These are phyloP conservation scores for Trypanosoma grayi DNA, from an alignment of 208 protist genomes.

Conservation along the genomic window DNA sequence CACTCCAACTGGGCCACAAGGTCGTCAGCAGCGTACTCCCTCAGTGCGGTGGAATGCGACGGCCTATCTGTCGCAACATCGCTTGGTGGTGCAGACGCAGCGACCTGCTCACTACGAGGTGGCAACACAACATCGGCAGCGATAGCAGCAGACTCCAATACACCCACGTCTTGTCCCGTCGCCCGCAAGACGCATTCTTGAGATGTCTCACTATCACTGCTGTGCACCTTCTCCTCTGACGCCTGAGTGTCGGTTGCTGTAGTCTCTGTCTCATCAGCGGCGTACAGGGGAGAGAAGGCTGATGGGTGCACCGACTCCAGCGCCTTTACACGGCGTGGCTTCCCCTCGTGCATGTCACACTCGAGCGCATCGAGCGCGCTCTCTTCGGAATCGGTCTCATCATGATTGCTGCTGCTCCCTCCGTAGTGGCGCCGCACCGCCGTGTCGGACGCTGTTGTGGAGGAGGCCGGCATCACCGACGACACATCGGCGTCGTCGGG, in stretches of 20 bases:
- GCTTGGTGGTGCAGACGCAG: too few species aligned
- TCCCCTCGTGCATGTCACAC: slow-evolving; percentile 38
- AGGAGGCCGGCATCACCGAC: slow-evolving; percentile 14
- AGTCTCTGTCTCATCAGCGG: slow-evolving; percentile 1
- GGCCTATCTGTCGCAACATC: neutral
- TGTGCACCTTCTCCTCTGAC: neutral
- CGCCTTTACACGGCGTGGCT: slow-evolving; percentile 27
- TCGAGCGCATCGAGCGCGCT: slow-evolving; percentile 36
- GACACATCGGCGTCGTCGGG: slow-evolving; percentile 24
- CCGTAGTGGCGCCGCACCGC: too few species aligned
- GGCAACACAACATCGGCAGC: neutral
- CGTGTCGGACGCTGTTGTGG: too few species aligned
- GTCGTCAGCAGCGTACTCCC: slow-evolving; percentile 38
- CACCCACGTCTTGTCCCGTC: neutral
- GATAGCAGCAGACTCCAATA: too few species aligned
- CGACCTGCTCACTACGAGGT: too few species aligned
- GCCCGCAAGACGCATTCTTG: neutral
- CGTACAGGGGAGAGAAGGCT: slow-evolving; percentile 49
- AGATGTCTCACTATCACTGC: neutral
- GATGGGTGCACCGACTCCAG: slow-evolving; percentile 23
- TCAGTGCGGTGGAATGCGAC: neutral
- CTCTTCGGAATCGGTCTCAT: slow-evolving; percentile 31
- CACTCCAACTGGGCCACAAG: slow-evolving; percentile 48
- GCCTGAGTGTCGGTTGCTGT: neutral
- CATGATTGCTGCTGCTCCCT: neutral